Evolutionary conservation across 164 flowering plant species (phyloP).

Genomic region (Magnolia officinalis): DNA sequence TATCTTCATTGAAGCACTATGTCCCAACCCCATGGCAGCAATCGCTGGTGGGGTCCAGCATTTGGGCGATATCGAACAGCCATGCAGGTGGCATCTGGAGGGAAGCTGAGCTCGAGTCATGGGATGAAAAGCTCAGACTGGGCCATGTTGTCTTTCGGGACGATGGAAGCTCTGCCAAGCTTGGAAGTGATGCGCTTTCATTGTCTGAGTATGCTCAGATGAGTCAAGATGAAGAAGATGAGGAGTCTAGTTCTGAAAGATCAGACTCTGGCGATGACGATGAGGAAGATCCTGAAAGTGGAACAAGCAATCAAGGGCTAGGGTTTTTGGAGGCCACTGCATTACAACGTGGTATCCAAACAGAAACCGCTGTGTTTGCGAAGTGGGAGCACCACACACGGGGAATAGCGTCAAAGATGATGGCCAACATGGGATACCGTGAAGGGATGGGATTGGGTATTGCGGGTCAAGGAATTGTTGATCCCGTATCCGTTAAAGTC

Average conservation of each 20-base stretch:
- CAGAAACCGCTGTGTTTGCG: constrained; percentile 80
- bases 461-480: constrained; percentile 74
- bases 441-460: constrained; percentile 96
- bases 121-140: constrained; percentile 53
- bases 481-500: constrained; percentile 74
- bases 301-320: constrained; percentile 40
- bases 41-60: constrained; percentile 68
- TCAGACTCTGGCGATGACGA: constrained; percentile 57
- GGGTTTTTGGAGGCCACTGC: constrained; percentile 63
- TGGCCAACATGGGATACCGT: constrained; percentile 96
- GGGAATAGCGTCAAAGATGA: constrained; percentile 98
- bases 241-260: constrained; percentile 35
- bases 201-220: constrained; percentile 60
- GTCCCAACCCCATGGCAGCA: constrained; percentile 60
- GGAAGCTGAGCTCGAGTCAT: constrained; percentile 83
- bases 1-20: constrained; percentile 64
- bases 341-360: constrained; percentile 67
- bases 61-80: constrained; percentile 64
- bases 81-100: constrained; percentile 64
- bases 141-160: constrained; percentile 69
- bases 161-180: constrained; percentile 67
- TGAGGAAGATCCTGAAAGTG: constrained; percentile 45
- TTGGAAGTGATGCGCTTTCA: constrained; percentile 58
- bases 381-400: constrained; percentile 97
- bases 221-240: constrained; percentile 55